Evolutionary conservation across 208 protist species (phyloP).

Genomic region (Tritrichomonas musculus): DNA sequence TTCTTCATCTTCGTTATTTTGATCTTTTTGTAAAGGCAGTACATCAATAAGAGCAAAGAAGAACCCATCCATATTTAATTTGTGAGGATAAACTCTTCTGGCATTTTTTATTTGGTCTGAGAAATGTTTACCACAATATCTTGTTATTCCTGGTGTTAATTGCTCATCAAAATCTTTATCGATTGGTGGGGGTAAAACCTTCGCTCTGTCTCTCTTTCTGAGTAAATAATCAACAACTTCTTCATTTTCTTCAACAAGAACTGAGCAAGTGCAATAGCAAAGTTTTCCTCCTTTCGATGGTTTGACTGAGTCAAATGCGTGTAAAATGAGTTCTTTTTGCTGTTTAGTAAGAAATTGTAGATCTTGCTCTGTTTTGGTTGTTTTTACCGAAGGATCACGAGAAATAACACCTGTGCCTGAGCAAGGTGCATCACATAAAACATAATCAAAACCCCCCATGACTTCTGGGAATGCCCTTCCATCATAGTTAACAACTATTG

Average conservation of each 20-base stretch:
- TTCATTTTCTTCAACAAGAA: slow-evolving; percentile 95
- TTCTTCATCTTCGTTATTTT: not conserved
- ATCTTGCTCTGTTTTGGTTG: slow-evolving; percentile 63
- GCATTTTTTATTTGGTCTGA: not conserved
- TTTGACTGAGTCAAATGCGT: slow-evolving; percentile 87
- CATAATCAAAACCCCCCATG: slow-evolving; percentile 63
- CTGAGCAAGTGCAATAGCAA: slow-evolving; percentile 95
- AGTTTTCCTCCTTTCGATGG: slow-evolving; percentile 80
- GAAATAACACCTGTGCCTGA: slow-evolving; percentile 95
- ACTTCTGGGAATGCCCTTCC: slow-evolving; percentile 16
- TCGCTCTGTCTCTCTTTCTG: slow-evolving; percentile 59
- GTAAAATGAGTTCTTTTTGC: slow-evolving; percentile 89
- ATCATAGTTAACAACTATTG: slow-evolving; percentile 47
- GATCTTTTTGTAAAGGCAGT: not conserved
- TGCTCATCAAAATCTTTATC: slow-evolving; percentile 51
- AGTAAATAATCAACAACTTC: slow-evolving; percentile 91
- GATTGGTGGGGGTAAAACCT: not conserved
- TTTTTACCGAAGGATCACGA: slow-evolving; percentile 88
- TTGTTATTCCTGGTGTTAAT: slow-evolving; percentile 45
- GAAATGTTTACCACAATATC: slow-evolving; percentile 36
- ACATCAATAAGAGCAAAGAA: slow-evolving; percentile 70
- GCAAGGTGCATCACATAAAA: slow-evolving; percentile 96
- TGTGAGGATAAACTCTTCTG: slow-evolving; percentile 75
- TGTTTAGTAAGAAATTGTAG: slow-evolving; percentile 70
- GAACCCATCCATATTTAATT: slow-evolving; percentile 99